Evolutionary conservation across 2,329 filamentous ascomycete species (phyloP).

Genomic region (Emergomyces pasteurianus): DNA sequence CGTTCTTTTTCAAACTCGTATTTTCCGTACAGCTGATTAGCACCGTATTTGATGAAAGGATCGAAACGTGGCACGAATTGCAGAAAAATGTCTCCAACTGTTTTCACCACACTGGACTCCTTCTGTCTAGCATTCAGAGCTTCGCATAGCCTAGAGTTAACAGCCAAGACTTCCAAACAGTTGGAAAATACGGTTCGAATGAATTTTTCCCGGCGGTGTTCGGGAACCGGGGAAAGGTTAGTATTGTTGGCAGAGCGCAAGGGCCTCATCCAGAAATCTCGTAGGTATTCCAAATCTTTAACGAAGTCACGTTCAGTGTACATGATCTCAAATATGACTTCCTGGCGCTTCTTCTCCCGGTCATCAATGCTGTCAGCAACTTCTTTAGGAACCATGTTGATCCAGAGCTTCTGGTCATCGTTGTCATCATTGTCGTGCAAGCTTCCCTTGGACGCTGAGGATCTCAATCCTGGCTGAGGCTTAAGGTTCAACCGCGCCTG

Average conservation of each 20-base stretch:
- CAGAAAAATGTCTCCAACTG: constrained; percentile 86
- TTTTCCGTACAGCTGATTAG: constrained; percentile 91
- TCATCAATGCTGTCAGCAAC: constrained; percentile 82
- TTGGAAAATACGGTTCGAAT: constrained; percentile 94
- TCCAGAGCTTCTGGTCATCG: constrained; percentile 97
- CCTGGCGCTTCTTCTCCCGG: constrained; percentile 90
- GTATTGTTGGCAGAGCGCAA: constrained; percentile 57
- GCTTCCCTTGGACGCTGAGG: constrained; percentile 56
- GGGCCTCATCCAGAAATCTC: constrained; percentile 97
- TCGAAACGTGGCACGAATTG: constrained; percentile 87
- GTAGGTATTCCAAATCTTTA: constrained; percentile 92
- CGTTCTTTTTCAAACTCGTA: constrained; percentile 98
- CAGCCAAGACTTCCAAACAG: constrained; percentile 83
- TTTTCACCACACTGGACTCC: constrained; percentile 75
- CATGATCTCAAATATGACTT: constrained; percentile 96
- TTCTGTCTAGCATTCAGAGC: constrained; percentile 84
- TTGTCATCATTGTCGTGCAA: constrained; percentile 79
- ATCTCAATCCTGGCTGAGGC: constrained; percentile 73
- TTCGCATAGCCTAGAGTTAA: constrained; percentile 80
- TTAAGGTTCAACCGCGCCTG: constrained; percentile 90
- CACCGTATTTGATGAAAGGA: constrained; percentile 92
- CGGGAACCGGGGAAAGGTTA: constrained; percentile 69
- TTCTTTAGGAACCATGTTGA: constrained; percentile 94
- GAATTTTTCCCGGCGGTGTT: constrained; percentile 75
- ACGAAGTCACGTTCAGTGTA: constrained; percentile 98